These are phyloP conservation scores for Pilobolus umbonatus DNA, from an alignment of 192 early-diverging fungal genomes.

Conservation along the genomic window DNA sequence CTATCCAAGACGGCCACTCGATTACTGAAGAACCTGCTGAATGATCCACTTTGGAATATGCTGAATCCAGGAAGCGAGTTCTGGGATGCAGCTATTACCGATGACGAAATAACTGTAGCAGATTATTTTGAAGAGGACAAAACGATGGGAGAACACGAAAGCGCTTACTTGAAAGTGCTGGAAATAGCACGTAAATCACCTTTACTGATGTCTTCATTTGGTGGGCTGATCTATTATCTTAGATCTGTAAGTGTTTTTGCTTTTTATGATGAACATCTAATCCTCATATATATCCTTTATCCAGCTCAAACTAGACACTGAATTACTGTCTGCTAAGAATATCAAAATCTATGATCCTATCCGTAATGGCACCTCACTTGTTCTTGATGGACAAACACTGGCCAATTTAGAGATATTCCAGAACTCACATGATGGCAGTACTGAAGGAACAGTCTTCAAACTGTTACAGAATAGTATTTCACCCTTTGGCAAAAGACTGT, in stretches of 20 bases:
- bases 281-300: background rate
- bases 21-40: conserved; percentile 58
- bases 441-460: conserved; percentile 77
- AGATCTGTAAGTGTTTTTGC: conserved; percentile 51
- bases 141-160: conserved; percentile 41
- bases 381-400: conserved; percentile 92
- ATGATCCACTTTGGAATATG: conserved; percentile 57
- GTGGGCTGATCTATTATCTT: conserved; percentile 76
- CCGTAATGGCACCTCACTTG: conserved; percentile 62
- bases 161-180: no score
- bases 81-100: conserved; percentile 51
- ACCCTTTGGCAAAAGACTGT: conserved; percentile 83
- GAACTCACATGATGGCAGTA: conserved; percentile 68
- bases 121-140: conserved; percentile 51
- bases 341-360: conserved; percentile 83
- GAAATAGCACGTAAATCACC: conserved; percentile 32
- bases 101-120: conserved; percentile 53
- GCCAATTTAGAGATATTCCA: conserved; percentile 91
- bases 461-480: conserved; percentile 81
- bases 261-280: background rate
- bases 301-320: conserved; percentile 80
- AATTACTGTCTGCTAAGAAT: conserved; percentile 81
- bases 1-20: conserved; percentile 49
- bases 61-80: conserved; percentile 69
- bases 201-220: conserved; percentile 37